Percentiles rank a stretch among this genome's conserved stretches.
Evolutionary conservation across 148 eudicot species (phyloP).

Genomic region (Fagopyrum esculentum): DNA sequence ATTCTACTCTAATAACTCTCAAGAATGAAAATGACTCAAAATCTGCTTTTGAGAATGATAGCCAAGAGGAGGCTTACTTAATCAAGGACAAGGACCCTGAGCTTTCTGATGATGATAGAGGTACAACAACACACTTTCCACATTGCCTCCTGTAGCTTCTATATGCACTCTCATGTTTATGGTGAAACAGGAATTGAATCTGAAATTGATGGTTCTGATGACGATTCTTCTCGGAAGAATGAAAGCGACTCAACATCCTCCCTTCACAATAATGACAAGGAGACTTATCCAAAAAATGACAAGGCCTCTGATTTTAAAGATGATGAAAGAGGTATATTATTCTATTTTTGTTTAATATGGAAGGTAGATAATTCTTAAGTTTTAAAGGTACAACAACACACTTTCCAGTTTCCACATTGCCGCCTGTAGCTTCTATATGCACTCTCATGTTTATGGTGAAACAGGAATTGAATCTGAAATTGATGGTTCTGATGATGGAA

Average conservation of each 20-base stretch:
- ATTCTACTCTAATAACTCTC: neutral
- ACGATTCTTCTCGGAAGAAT: slow-evolving; percentile 13
- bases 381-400: neutral
- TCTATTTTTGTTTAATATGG: neutral
- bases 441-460: too few relatives aligned
- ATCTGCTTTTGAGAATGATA: neutral
- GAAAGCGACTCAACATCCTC: neutral
- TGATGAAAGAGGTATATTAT: neutral
- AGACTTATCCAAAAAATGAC: neutral
- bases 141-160: neutral
- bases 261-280: slow-evolving; percentile 19
- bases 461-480: too few relatives aligned
- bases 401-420: neutral
- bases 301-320: neutral
- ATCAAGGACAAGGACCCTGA: neutral
- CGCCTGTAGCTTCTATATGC: too few relatives aligned
- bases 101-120: neutral
- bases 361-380: neutral
- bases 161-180: neutral
- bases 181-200: slow-evolving; percentile 20
- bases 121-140: neutral
- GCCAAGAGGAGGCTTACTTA: neutral
- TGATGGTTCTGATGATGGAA: slow-evolving; percentile 8
- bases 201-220: slow-evolving; percentile 13
- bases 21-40: neutral